Base-by-base conservation (phyloP, 202 grass and related monocot species). In the Panicum hallii region DNA sequence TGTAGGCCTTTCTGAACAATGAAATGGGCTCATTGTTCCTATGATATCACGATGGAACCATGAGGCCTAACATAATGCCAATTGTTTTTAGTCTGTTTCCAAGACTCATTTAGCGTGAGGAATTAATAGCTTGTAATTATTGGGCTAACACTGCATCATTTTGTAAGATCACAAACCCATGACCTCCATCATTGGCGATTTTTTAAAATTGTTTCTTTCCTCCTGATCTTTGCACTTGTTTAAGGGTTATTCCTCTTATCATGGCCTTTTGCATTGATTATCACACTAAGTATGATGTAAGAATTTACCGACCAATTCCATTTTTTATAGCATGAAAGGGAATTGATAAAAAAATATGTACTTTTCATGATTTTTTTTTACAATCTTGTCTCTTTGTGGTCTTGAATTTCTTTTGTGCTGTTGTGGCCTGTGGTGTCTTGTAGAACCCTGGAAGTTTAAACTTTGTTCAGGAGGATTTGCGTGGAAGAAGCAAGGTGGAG, bases 401-500 rank as follows among this genome's bases (percentile, higher is more conserved):
- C 22, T 5, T 81, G 52, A 81, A 75, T 62, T 75, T 61, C 26
- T 42, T 11, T 62, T 63, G 60, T 32, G 15, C 20, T 67, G 20
- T 19, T 55, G 63, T 84, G 49, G 28, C 40, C 71, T 73, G 53
- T 68, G 52, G 57, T 32, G 57, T 32, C 11, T 13, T 77, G 61
- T 80, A 95, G 95, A 92, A 95, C 36, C 93, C 93, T 78, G 91
- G 96, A 22, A 95, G 76, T 94, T 99, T 65, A 93, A 88, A 77
- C 83, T 94, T 66, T 74, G 91, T 83, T 85, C 96, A 0, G 93
- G 91, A 28, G 91, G 96, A 20, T 75, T 99, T 81, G 90, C 91
- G 68, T 99, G 93, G 96, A 95, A 85, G 85, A 99, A 92, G 54
- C 93, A 88, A 80, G 96, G 96, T 63, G 96, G 93, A 69, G 96